phyloP scores from a whole-genome alignment of 148 eudicot genomes.

The Dianthus caryophyllus region DNA sequence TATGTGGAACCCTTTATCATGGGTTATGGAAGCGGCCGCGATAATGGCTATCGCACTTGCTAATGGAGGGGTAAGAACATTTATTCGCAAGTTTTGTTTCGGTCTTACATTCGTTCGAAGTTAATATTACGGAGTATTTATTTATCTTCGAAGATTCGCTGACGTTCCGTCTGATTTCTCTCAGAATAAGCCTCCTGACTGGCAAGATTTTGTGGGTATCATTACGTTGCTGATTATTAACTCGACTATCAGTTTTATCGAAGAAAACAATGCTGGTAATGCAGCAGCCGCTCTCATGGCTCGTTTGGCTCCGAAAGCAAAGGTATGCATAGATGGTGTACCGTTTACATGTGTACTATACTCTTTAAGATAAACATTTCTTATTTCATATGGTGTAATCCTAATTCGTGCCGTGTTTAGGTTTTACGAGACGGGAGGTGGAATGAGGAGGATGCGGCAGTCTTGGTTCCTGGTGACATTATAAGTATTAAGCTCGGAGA shows the following conservation, averaged over 20 bases:
- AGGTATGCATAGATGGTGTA: slow-evolving; percentile 38
- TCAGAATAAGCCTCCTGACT: slow-evolving; percentile 95
- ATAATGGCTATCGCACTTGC: slow-evolving; percentile 99
- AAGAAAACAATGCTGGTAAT: slow-evolving; percentile 98
- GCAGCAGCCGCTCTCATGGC: slow-evolving; percentile 99
- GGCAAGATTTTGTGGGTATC: slow-evolving; percentile 99
- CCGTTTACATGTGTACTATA: not conserved
- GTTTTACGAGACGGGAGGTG: slow-evolving; percentile 89
- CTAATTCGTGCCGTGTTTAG: slow-evolving; percentile 30
- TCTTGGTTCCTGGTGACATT: slow-evolving; percentile 89
- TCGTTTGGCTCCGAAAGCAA: slow-evolving; percentile 95
- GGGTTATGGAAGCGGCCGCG: slow-evolving; percentile 99
- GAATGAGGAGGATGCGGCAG: slow-evolving; percentile 87
- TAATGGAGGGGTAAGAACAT: slow-evolving; percentile 86
- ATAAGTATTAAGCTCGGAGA: slow-evolving; percentile 92
- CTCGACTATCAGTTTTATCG: slow-evolving; percentile 95
- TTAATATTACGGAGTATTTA: not conserved
- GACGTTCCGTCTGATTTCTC: slow-evolving; percentile 9
- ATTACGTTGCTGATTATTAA: slow-evolving; percentile 85
- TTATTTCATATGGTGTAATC: not conserved
- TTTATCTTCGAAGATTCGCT: not conserved
- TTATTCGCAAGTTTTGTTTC: not conserved
- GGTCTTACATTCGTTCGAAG: not conserved
- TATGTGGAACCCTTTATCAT: slow-evolving; percentile 99
- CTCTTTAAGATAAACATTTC: not conserved